These are phyloP conservation scores for Penicillium sp. DNA, from an alignment of 2,329 filamentous ascomycete species.

Conservation along the genomic window DNA sequence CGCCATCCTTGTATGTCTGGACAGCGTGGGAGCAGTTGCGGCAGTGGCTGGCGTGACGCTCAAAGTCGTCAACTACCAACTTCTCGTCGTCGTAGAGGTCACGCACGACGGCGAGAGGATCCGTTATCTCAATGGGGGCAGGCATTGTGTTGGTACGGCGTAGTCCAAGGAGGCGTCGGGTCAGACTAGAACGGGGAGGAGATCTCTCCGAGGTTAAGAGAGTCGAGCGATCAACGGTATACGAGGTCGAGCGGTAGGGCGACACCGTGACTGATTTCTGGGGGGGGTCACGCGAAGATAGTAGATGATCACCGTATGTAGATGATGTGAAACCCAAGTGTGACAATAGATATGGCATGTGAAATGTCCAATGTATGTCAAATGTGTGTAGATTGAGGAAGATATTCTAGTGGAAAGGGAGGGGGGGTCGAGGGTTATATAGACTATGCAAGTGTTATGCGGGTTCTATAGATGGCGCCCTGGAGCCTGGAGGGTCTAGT, in stretches of 20 bases:
- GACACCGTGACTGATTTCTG: slow-evolving; percentile 33
- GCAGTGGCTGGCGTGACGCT: slow-evolving; percentile 40
- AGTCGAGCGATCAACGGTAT: slow-evolving; percentile 23
- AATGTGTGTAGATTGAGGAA: background rate
- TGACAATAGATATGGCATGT: background rate
- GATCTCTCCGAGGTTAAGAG: slow-evolving; percentile 23
- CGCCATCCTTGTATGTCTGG: slow-evolving; percentile 24
- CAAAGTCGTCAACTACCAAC: slow-evolving; percentile 39
- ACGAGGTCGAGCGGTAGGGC: slow-evolving; percentile 26
- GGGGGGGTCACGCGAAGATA: slow-evolving; percentile 15
- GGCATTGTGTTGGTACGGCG: slow-evolving; percentile 35
- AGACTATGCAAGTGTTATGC: slow-evolving; percentile 6
- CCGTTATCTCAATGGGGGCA: slow-evolving; percentile 26
- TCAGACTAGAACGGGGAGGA: slow-evolving; percentile 14
- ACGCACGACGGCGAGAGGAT: slow-evolving; percentile 33
- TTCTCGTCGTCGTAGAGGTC: slow-evolving; percentile 39
- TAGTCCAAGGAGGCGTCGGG: slow-evolving; percentile 18
- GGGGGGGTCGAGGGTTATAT: background rate
- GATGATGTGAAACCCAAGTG: slow-evolving; percentile 4
- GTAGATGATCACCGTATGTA: slow-evolving; percentile 14
- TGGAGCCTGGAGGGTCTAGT: slow-evolving; percentile 19
- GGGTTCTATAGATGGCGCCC: slow-evolving; percentile 1
- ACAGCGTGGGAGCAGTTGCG: slow-evolving; percentile 33
- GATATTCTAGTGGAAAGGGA: background rate
- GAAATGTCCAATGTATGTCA: background rate